Percentiles rank a stretch among this genome's conserved stretches.
Conservation (phyloP, 1,284 basidiomycete genomes). For the Hypsizygus ulmarius region DNA sequence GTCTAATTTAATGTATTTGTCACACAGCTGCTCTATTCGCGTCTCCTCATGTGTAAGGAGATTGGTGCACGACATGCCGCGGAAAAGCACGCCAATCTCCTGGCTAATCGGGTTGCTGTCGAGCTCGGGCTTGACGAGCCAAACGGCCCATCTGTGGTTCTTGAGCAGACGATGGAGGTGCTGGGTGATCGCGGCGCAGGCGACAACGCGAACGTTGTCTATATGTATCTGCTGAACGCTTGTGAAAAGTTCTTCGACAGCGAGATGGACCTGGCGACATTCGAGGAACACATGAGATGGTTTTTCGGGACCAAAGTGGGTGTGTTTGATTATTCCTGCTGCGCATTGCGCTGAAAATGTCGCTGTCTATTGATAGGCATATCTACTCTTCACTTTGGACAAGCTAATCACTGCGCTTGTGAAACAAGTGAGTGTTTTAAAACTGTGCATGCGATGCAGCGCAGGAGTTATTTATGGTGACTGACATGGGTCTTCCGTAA, state of each 20-base stretch:
- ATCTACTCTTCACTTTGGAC: slow-evolving; percentile 89
- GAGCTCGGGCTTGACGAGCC: slow-evolving; percentile 75
- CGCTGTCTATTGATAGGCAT: slow-evolving; percentile 53
- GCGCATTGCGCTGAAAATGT: slow-evolving; percentile 3
- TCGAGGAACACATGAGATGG: slow-evolving; percentile 94
- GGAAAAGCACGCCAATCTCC: slow-evolving; percentile 55
- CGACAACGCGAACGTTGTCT: slow-evolving; percentile 63
- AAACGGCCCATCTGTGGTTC: slow-evolving; percentile 66
- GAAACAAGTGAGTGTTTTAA: slow-evolving; percentile 68
- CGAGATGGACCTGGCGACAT: slow-evolving; percentile 86
- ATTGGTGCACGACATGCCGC: slow-evolving; percentile 64
- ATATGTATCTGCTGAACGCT: slow-evolving; percentile 87
- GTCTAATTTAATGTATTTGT: slow-evolving; percentile 23
- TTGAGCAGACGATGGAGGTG: slow-evolving; percentile 61
- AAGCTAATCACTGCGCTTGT: slow-evolving; percentile 84
- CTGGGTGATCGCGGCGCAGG: slow-evolving; percentile 41
- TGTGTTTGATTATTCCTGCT: slow-evolving; percentile 11
- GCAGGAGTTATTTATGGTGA: background rate
- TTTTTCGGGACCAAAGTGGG: slow-evolving; percentile 94
- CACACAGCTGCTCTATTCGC: slow-evolving; percentile 82
- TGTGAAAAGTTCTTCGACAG: slow-evolving; percentile 93
- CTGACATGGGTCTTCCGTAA: slow-evolving; percentile 6
- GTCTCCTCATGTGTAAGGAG: slow-evolving; percentile 84
- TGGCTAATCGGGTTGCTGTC: slow-evolving; percentile 70
- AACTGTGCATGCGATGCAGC: background rate